These are phyloP conservation scores for Cerrena zonata DNA, from an alignment of 1,284 basidiomycete species.

Conservation along the genomic window DNA sequence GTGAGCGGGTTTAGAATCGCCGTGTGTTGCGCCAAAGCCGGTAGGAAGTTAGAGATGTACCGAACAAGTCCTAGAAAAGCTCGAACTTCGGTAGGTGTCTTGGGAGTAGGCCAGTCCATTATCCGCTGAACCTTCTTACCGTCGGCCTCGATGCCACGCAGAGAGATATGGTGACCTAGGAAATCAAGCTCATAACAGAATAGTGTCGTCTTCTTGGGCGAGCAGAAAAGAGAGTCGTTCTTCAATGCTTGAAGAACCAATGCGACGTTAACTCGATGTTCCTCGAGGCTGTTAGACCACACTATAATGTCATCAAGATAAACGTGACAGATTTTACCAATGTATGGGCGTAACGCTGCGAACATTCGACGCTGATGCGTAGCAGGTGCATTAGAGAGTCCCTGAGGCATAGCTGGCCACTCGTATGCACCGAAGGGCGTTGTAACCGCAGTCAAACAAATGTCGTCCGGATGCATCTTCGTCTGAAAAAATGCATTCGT, in stretches of 20 bases:
- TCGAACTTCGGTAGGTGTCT: constrained; percentile 23
- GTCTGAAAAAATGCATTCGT: constrained; percentile 40
- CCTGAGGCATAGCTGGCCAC: constrained; percentile 40
- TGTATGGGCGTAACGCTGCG: constrained; percentile 22
- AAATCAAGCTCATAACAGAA: constrained; percentile 17
- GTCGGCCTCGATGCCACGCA: too few relatives aligned
- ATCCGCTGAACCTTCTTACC: constrained; percentile 29
- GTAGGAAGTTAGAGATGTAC: constrained; percentile 34
- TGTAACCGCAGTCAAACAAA: constrained; percentile 32
- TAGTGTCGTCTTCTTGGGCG: constrained; percentile 24
- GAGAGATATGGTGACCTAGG: constrained; percentile 21
- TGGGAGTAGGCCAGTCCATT: constrained; percentile 30
- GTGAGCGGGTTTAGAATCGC: constrained; percentile 29
- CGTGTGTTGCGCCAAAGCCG: constrained; percentile 28
- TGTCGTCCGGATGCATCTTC: constrained; percentile 30
- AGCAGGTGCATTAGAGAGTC: constrained; percentile 31
- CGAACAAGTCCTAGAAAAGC: constrained; percentile 34
- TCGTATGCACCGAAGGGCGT: constrained; percentile 37
- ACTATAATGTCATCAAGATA: too few relatives aligned
- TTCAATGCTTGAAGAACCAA: constrained; percentile 24
- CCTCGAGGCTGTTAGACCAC: constrained; percentile 32
- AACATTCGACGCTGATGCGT: constrained; percentile 33
- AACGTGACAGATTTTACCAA: too few relatives aligned
- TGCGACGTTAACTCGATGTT: constrained; percentile 30
- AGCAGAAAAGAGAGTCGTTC: constrained; percentile 21